These are phyloP conservation scores for Colletotrichum cuscutae DNA, from an alignment of 2,329 filamentous ascomycete species.

Conservation along the genomic window DNA sequence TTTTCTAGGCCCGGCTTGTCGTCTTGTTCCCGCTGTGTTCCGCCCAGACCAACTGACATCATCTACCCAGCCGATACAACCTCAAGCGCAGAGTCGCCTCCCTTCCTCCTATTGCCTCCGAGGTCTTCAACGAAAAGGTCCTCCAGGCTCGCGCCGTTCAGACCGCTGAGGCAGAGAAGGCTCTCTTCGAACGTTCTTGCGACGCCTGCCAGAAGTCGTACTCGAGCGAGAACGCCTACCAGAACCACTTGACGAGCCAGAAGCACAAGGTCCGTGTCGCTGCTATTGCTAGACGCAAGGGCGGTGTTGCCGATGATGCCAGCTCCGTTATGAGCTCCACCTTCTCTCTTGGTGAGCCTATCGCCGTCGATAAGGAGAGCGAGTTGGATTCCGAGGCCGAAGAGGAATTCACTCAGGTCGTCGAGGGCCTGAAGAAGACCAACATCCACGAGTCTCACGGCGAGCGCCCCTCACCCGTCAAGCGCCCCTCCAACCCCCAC, in stretches of 20 bases:
- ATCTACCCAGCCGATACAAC: constrained; percentile 80
- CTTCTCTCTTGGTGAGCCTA: constrained; percentile 88
- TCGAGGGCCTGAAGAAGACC: constrained; percentile 80
- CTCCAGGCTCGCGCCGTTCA: constrained; percentile 88
- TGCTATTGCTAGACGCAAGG: constrained; percentile 47
- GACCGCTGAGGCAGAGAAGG: constrained; percentile 86
- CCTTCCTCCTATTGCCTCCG: constrained; percentile 88
- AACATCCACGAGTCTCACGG: constrained; percentile 66
- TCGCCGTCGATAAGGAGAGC: constrained; percentile 56
- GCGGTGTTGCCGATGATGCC: constrained; percentile 66
- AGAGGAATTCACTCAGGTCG: constrained; percentile 80
- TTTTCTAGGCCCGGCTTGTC: neutral
- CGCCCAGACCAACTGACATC: constrained; percentile 32
- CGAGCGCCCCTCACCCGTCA: constrained; percentile 60
- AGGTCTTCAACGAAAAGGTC: constrained; percentile 96
- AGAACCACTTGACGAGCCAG: constrained; percentile 90
- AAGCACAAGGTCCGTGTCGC: constrained; percentile 83
- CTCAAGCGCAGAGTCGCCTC: constrained; percentile 93
- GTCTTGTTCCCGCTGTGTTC: neutral
- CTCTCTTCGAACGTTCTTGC: constrained; percentile 87
- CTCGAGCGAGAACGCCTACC: constrained; percentile 95
- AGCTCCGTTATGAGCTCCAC: constrained; percentile 90
- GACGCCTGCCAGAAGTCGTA: constrained; percentile 89
- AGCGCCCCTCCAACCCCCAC: constrained; percentile 64
- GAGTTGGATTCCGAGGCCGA: constrained; percentile 75